Evolutionary conservation across 805 yeast genomes (phyloP).

Genomic region (Wickerhamomyces hampshirensis): DNA sequence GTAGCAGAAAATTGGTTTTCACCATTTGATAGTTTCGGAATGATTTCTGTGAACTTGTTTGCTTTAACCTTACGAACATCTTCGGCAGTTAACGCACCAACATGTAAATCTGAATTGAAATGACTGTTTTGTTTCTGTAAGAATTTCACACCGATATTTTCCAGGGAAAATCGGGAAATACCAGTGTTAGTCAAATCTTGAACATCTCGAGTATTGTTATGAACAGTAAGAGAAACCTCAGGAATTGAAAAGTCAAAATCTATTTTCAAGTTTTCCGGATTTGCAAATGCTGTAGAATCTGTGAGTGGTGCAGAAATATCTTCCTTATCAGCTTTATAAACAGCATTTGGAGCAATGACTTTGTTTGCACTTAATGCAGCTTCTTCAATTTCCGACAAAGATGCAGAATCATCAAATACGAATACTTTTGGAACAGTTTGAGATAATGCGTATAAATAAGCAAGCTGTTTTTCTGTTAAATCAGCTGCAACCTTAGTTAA

Average conservation of each 20-base stretch:
- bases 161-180: slow-evolving; percentile 55
- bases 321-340: slow-evolving; percentile 18
- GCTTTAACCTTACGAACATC: slow-evolving; percentile 62
- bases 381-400: slow-evolving; percentile 48
- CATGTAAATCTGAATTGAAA: slow-evolving; percentile 53
- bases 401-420: slow-evolving; percentile 35
- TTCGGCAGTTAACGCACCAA: slow-evolving; percentile 69
- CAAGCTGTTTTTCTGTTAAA: slow-evolving; percentile 70
- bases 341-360: slow-evolving; percentile 32
- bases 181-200: slow-evolving; percentile 34
- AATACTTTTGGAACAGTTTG: slow-evolving; percentile 55
- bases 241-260: slow-evolving; percentile 58
- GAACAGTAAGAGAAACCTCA: slow-evolving; percentile 54
- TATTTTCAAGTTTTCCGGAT: slow-evolving; percentile 28
- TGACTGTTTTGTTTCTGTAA: slow-evolving; percentile 49
- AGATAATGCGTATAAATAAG: slow-evolving; percentile 49
- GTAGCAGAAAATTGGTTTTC: slow-evolving; percentile 69
- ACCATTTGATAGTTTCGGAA: slow-evolving; percentile 62
- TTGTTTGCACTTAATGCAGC: slow-evolving; percentile 66
- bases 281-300: slow-evolving; percentile 12
- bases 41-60: slow-evolving; percentile 73
- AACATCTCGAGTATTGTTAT: slow-evolving; percentile 42
- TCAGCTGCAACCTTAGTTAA: slow-evolving; percentile 59
- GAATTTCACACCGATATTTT: slow-evolving; percentile 49
- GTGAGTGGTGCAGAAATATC: slow-evolving; percentile 17